A percentile compares a stretch with the other conserved stretches of the same genome.
These are phyloP conservation scores for Pseudomassariella vexata DNA, from an alignment of 2,329 filamentous ascomycete species.

Conservation along the genomic window DNA sequence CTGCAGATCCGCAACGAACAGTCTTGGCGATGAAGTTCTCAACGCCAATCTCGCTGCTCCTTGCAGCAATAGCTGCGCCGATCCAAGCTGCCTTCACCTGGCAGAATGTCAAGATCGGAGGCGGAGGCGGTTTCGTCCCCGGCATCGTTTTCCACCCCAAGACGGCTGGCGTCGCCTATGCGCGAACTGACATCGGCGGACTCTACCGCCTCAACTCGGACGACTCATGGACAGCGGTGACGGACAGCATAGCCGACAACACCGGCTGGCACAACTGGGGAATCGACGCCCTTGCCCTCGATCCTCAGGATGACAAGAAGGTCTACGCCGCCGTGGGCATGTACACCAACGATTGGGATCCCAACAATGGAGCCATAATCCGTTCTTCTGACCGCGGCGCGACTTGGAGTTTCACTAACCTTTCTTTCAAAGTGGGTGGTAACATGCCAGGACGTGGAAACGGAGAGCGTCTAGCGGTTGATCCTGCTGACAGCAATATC, in stretches of 20 bases:
- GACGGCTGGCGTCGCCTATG: constrained; percentile 45
- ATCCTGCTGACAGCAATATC: constrained; percentile 50
- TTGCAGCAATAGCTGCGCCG: constrained; percentile 14
- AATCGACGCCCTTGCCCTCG: constrained; percentile 49
- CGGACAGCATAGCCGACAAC: constrained; percentile 37
- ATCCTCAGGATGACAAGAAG: constrained; percentile 44
- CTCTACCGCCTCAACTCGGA: constrained; percentile 50
- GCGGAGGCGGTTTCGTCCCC: constrained; percentile 51
- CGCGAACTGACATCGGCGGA: constrained; percentile 52
- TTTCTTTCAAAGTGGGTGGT: constrained; percentile 55
- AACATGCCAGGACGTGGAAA: constrained; percentile 58
- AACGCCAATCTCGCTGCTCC: constrained; percentile 6
- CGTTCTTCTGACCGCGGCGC: constrained; percentile 46
- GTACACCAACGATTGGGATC: constrained; percentile 56
- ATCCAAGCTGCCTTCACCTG: constrained; percentile 31
- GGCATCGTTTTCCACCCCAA: constrained; percentile 52
- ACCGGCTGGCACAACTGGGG: constrained; percentile 50
- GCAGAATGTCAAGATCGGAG: constrained; percentile 47
- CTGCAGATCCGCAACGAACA: not conserved
- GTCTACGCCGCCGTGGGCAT: constrained; percentile 50
- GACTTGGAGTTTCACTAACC: constrained; percentile 42
- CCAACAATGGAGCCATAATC: constrained; percentile 48
- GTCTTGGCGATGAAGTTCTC: constrained; percentile 4
- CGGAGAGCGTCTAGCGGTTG: constrained; percentile 53
- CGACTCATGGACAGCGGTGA: constrained; percentile 50